A percentile compares a stretch with the other conserved stretches of the same genome.
Evolutionary conservation across 2,329 filamentous ascomycete species (phyloP).

Genomic region (Cylindrodendrum hubeiense): DNA sequence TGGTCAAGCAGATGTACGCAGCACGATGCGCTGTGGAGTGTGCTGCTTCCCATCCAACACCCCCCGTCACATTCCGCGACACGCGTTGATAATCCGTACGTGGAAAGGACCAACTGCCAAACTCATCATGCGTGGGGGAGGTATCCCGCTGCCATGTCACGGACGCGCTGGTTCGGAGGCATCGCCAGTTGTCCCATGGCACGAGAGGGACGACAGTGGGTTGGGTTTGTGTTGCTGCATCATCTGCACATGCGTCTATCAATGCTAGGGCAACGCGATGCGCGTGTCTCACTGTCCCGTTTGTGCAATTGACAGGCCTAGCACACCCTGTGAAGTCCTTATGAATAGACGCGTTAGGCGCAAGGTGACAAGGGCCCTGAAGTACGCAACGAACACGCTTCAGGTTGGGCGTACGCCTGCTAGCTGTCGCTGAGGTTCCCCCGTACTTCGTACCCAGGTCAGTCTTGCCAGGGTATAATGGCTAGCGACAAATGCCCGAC

Average conservation of each 20-base stretch:
- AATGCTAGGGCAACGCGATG: not conserved
- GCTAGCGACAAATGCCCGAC: constrained; percentile 24
- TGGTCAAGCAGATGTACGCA: constrained; percentile 11
- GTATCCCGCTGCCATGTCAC: constrained; percentile 2
- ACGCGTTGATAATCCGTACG: constrained; percentile 1
- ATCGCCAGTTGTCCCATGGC: not conserved
- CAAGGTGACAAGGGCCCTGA: constrained; percentile 17
- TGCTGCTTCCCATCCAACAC: not conserved
- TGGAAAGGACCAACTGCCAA: constrained; percentile 12
- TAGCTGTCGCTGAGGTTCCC: constrained; percentile 6
- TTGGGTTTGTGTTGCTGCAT: not conserved
- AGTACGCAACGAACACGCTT: constrained; percentile 5
- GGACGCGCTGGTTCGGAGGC: not conserved
- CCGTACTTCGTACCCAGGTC: constrained; percentile 3
- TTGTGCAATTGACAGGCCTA: constrained; percentile 12
- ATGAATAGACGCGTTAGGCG: constrained; percentile 29
- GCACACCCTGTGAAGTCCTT: constrained; percentile 14
- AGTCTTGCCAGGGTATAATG: constrained; percentile 13
- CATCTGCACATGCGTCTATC: not conserved
- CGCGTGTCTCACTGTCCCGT: not conserved
- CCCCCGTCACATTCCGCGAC: constrained; percentile 19
- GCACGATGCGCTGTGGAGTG: constrained; percentile 15
- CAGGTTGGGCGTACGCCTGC: constrained; percentile 2
- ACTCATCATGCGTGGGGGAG: constrained; percentile 16
- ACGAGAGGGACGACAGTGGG: not conserved